phyloP scores from a whole-genome alignment of 1,284 basidiomycete genomes.

The Cryptococcus depauperatus region DNA sequence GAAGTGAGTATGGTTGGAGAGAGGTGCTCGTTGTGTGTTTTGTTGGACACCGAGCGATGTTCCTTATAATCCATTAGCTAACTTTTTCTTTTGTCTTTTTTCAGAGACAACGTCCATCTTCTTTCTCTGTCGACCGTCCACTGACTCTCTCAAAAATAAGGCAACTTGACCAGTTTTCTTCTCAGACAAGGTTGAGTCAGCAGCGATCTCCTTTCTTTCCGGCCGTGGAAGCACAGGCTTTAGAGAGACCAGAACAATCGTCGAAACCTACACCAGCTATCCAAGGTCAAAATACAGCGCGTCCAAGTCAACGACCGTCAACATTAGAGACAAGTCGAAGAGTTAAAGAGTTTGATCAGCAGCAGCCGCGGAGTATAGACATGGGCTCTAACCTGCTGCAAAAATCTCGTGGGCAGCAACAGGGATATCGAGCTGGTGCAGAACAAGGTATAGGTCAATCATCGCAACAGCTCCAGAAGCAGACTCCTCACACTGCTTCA shows the following conservation, averaged over 20 bases:
- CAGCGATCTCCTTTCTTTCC: background rate
- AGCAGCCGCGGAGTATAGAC: slow-evolving; percentile 39
- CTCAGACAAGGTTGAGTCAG: background rate
- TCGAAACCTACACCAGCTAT: background rate
- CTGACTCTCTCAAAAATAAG: slow-evolving; percentile 1
- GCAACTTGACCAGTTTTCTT: background rate
- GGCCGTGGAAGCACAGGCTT: background rate
- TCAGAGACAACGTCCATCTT: slow-evolving; percentile 3
- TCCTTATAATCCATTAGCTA: background rate
- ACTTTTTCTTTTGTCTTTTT: background rate
- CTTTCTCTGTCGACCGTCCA: slow-evolving; percentile 1
- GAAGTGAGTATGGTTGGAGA: slow-evolving; percentile 16
- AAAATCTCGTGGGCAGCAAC: background rate
- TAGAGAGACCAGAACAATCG: background rate
- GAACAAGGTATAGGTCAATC: background rate
- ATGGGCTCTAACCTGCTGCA: slow-evolving; percentile 7
- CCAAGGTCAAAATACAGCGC: background rate
- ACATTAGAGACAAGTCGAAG: background rate
- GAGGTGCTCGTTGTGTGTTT: background rate
- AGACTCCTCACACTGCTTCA: slow-evolving; percentile 17
- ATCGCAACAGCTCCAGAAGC: background rate
- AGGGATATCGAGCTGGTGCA: background rate
- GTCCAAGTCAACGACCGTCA: background rate
- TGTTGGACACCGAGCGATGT: background rate
- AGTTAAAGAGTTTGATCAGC: background rate